Evolutionary conservation across 2,329 filamentous ascomycete species (phyloP).

Genomic region (Leptographium procerum): DNA sequence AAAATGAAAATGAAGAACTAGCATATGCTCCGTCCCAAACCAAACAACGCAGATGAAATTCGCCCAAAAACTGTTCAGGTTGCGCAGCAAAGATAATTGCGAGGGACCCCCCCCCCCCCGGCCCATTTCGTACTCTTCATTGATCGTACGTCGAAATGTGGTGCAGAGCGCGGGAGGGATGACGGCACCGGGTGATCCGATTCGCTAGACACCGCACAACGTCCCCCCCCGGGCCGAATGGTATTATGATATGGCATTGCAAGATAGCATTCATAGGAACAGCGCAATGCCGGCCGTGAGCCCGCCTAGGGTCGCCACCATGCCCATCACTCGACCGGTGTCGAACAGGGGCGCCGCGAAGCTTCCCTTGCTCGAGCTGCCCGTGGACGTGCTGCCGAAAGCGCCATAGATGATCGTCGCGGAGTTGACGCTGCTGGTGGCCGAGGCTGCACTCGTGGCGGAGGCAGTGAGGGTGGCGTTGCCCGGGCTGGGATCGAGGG

Average conservation of each 20-base stretch:
- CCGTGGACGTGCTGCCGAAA: constrained; percentile 10
- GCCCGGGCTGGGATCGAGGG: constrained; percentile 46
- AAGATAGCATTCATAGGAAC: constrained; percentile 30
- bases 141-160: not conserved
- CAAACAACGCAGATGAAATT: not conserved
- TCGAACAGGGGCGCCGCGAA: constrained; percentile 18
- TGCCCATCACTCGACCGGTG: constrained; percentile 16
- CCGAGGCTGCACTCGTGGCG: constrained; percentile 23
- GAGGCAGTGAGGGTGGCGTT: constrained; percentile 42
- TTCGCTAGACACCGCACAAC: not conserved
- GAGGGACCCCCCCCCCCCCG: no score
- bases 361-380: not conserved
- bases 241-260: not conserved
- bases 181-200: no score
- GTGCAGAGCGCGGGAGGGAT: no score
- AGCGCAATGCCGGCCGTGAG: constrained; percentile 19
- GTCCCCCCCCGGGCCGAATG: no score
- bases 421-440: constrained; percentile 4
- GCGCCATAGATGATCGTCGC: constrained; percentile 26
- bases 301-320: constrained; percentile 12
- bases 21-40: not conserved
- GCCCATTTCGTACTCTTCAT: not conserved
- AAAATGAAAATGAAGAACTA: no score
- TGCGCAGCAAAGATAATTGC: not conserved
- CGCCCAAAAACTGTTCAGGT: not conserved